phyloP scores from a whole-genome alignment of 192 early-diverging fungal species.

The Backusella tuberculispora region DNA sequence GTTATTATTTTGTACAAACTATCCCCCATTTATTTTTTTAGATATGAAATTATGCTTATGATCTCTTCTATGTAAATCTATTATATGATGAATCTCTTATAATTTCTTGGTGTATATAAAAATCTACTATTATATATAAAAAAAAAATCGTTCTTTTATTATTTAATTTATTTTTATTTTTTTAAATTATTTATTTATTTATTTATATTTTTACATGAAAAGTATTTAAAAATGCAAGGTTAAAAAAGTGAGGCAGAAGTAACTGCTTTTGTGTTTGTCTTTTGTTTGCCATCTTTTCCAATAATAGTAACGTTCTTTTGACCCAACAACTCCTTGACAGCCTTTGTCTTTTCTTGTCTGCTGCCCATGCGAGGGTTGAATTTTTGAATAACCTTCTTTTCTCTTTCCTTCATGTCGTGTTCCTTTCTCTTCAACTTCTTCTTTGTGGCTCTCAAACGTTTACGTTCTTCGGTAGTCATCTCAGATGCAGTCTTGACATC shows the following conservation, averaged over 20 bases:
- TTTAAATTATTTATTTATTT: constrained; percentile 1
- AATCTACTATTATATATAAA: neutral
- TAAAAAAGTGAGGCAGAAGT: constrained; percentile 26
- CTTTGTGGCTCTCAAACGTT: constrained; percentile 63
- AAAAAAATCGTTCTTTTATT: neutral
- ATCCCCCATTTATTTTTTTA: neutral
- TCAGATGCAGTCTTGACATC: constrained; percentile 80
- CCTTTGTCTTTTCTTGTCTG: constrained; percentile 57
- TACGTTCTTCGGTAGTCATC: constrained; percentile 77
- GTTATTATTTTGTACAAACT: neutral
- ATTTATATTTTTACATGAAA: neutral
- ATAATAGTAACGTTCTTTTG: constrained; percentile 55
- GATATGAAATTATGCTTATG: constrained; percentile 20
- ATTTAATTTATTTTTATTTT: constrained; percentile 16
- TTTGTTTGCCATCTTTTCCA: constrained; percentile 43
- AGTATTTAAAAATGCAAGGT: constrained; percentile 2
- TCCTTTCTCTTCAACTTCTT: constrained; percentile 74
- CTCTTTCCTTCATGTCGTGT: constrained; percentile 51
- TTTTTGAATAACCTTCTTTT: constrained; percentile 51
- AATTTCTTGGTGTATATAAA: constrained; percentile 13
- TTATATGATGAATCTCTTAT: constrained; percentile 13
- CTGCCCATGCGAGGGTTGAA: constrained; percentile 45
- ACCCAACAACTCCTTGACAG: constrained; percentile 64
- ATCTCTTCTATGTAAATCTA: neutral
- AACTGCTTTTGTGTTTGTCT: constrained; percentile 19